Evolutionary conservation across 225 moss, liverwort and hornwort species (phyloP).

Genomic region (Asterella californica): DNA sequence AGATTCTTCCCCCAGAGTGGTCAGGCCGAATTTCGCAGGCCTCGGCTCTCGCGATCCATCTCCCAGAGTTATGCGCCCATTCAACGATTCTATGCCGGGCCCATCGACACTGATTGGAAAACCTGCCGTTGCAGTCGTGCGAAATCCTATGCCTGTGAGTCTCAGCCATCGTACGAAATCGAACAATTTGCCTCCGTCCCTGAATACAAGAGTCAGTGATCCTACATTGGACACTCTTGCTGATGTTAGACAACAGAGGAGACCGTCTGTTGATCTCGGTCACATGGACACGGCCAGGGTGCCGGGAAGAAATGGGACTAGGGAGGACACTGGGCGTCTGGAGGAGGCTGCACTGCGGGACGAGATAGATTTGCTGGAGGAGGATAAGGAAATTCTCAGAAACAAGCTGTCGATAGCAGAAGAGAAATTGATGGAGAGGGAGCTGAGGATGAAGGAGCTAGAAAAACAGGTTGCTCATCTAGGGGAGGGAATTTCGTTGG

Average conservation of each 20-base stretch:
- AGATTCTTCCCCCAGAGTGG: conserved; percentile 59
- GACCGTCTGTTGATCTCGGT: neutral
- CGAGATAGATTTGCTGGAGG: conserved; percentile 84
- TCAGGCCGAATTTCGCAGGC: neutral
- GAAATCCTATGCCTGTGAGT: neutral
- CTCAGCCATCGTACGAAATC: conserved; percentile 3
- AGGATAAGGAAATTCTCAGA: conserved; percentile 75
- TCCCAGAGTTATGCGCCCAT: conserved; percentile 26
- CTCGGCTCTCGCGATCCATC: conserved; percentile 34
- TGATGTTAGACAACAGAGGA: neutral
- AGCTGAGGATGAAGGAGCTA: conserved; percentile 68
- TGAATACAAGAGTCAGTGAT: conserved; percentile 13
- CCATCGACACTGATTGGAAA: conserved; percentile 14
- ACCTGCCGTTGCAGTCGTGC: conserved; percentile 15
- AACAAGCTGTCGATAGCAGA: conserved; percentile 71
- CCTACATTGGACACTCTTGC: neutral
- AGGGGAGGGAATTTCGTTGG: conserved; percentile 86
- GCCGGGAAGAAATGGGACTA: conserved; percentile 13
- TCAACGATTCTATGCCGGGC: conserved; percentile 42
- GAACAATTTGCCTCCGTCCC: neutral
- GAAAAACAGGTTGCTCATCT: conserved; percentile 87
- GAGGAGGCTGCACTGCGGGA: conserved; percentile 45
- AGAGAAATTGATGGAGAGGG: conserved; percentile 66
- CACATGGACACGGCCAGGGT: neutral
- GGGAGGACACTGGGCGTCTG: conserved; percentile 3